A percentile compares a stretch with the other conserved stretches of the same genome.
Conservation (phyloP, 495 filamentous ascomycete species). For the Penicillium desertorum region DNA sequence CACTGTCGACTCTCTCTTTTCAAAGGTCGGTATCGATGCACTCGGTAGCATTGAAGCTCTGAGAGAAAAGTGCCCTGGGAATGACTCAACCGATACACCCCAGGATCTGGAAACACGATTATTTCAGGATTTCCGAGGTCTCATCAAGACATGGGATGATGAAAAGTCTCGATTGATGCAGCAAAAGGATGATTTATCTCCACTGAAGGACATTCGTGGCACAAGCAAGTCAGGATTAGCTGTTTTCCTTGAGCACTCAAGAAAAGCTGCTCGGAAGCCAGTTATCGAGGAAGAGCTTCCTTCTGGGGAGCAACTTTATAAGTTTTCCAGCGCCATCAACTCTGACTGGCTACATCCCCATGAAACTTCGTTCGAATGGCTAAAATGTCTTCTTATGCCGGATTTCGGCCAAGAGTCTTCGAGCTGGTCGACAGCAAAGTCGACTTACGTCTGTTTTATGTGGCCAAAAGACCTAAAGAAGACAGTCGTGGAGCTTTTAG, state of each 20-base stretch:
- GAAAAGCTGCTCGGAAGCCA: conserved; percentile 55
- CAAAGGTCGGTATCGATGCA: conserved; percentile 61
- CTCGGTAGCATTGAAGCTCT: conserved; percentile 46
- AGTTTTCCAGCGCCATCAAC: conserved; percentile 57
- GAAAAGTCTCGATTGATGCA: conserved; percentile 56
- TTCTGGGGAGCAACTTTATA: conserved; percentile 55
- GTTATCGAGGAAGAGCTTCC: conserved; percentile 52
- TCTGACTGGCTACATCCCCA: conserved; percentile 56
- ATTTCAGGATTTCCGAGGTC: conserved; percentile 52
- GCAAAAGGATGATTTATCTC: conserved; percentile 53
- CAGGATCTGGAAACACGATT: conserved; percentile 33
- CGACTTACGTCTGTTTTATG: conserved; percentile 59
- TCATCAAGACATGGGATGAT: conserved; percentile 60
- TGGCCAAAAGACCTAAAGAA: conserved; percentile 77
- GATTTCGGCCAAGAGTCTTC: conserved; percentile 27
- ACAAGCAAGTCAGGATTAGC: conserved; percentile 60
- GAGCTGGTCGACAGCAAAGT: conserved; percentile 34
- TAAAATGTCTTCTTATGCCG: conserved; percentile 56
- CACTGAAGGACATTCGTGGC: conserved; percentile 45
- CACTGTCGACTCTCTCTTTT: conserved; percentile 63
- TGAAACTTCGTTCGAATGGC: conserved; percentile 65
- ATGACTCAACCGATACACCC: conserved; percentile 19
- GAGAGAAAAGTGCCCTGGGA: conserved; percentile 27
- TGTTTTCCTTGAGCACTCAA: conserved; percentile 78
- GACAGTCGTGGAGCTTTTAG: conserved; percentile 64